Conservation (phyloP, 768 basidiomycete species). For the Termitomyces heimii region DNA sequence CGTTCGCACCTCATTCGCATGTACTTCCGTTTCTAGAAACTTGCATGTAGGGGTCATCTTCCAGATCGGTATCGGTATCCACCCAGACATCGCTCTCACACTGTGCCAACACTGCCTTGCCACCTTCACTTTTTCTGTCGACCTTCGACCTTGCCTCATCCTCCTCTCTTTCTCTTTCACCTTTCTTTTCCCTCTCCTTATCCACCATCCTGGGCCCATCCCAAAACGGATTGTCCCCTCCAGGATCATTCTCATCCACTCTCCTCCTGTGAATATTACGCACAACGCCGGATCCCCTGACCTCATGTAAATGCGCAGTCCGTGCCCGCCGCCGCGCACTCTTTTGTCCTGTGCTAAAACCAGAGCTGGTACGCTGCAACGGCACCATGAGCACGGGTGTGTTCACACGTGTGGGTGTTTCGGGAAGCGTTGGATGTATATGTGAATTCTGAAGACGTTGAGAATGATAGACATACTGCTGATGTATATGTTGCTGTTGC, state of each 20-base stretch:
- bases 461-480: not conserved
- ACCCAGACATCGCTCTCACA: conserved; percentile 14
- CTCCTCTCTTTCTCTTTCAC: not conserved
- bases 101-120: not conserved
- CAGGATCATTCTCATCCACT: conserved; percentile 3
- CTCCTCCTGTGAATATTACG: not conserved
- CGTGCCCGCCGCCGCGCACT: conserved; percentile 57
- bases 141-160: not conserved
- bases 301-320: conserved; percentile 65
- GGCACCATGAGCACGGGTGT: conserved; percentile 26
- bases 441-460: not conserved
- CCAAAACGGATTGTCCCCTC: conserved; percentile 9
- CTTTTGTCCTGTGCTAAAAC: conserved; percentile 18
- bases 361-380: not conserved
- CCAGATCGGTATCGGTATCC: conserved; percentile 13
- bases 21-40: not conserved
- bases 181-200: not conserved
- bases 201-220: not conserved
- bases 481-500: conserved; percentile 15
- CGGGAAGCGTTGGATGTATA: conserved; percentile 1
- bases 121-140: not conserved
- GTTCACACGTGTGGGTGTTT: conserved; percentile 22
- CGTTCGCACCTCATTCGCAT: not conserved
- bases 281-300: conserved; percentile 16
- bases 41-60: conserved; percentile 2